Conservation (phyloP, 768 basidiomycete species). For the Lactarius sanguifluus region DNA sequence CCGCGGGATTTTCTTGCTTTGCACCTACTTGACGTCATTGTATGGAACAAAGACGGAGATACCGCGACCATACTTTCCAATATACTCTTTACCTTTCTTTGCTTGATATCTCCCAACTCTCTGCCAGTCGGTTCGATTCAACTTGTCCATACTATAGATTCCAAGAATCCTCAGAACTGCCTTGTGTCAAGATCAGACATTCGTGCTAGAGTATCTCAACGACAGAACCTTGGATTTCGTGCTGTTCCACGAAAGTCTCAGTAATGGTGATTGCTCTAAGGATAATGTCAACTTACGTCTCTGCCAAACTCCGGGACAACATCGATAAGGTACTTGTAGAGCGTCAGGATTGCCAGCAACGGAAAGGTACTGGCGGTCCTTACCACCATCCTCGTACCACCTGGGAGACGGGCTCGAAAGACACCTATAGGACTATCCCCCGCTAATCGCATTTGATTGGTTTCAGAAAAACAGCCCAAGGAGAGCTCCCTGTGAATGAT, state of each 20-base stretch:
- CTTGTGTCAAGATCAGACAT: neutral
- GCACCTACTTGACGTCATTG: constrained; percentile 20
- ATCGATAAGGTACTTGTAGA: constrained; percentile 26
- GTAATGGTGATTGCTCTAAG: neutral
- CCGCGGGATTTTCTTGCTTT: constrained; percentile 3
- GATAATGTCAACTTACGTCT: constrained; percentile 14
- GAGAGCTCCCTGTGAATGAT: constrained; percentile 21
- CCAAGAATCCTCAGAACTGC: constrained; percentile 18
- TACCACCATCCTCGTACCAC: constrained; percentile 22
- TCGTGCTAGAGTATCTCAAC: neutral
- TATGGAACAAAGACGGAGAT: too few relatives aligned
- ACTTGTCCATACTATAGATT: constrained; percentile 14
- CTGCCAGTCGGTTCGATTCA: constrained; percentile 22
- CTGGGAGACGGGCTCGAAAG: constrained; percentile 25
- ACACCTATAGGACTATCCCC: constrained; percentile 24
- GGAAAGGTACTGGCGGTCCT: neutral
- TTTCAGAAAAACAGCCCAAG: constrained; percentile 20
- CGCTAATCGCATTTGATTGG: constrained; percentile 22
- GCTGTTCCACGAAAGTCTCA: constrained; percentile 3
- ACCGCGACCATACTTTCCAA: constrained; percentile 1
- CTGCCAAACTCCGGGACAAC: constrained; percentile 19
- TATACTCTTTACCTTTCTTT: constrained; percentile 2
- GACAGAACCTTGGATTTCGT: constrained; percentile 22
- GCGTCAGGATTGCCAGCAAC: neutral
- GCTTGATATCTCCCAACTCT: constrained; percentile 12